Evolutionary conservation across 1,284 basidiomycete species (phyloP).

Genomic region (Sporisorium iseilematis-ciliati): DNA sequence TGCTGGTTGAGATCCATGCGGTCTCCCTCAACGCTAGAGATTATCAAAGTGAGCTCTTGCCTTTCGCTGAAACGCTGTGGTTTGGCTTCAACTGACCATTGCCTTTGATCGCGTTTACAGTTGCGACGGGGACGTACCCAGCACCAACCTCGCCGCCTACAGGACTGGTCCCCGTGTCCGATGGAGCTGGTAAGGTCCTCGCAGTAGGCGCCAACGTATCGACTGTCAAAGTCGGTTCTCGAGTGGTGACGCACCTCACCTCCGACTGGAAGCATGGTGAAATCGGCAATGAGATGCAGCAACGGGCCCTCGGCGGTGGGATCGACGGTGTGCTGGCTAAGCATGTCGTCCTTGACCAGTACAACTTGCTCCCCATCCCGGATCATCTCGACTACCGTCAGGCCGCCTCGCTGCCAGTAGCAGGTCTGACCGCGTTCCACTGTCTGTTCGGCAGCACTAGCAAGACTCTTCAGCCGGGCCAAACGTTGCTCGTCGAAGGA

Average conservation of each 20-base stretch:
- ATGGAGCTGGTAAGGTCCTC: constrained; percentile 36
- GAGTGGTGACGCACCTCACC: constrained; percentile 42
- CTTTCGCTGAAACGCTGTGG: too few species aligned
- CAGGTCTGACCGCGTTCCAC: constrained; percentile 45
- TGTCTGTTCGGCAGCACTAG: constrained; percentile 32
- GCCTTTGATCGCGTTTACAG: not conserved
- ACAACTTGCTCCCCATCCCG: constrained; percentile 41
- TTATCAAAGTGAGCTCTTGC: constrained; percentile 24
- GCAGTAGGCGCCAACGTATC: constrained; percentile 19
- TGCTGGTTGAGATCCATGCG: constrained; percentile 39
- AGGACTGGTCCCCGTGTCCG: constrained; percentile 39
- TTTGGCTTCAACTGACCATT: too few species aligned
- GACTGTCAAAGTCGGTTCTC: constrained; percentile 25
- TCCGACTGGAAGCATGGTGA: constrained; percentile 37
- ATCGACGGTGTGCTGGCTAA: constrained; percentile 30
- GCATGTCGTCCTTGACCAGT: constrained; percentile 33
- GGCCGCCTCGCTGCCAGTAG: constrained; percentile 34
- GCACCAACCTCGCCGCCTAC: constrained; percentile 22
- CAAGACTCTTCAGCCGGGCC: constrained; percentile 38
- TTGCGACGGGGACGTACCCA: constrained; percentile 40
- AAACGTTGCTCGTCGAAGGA: constrained; percentile 40
- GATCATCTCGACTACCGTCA: constrained; percentile 32
- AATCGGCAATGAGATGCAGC: constrained; percentile 46
- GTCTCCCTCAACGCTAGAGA: constrained; percentile 50
- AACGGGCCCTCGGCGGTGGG: constrained; percentile 31